Percentiles rank a stretch among this genome's conserved stretches.
Conservation (phyloP, 192 early-diverging fungal species). For the Umbelopsis vinacea region DNA sequence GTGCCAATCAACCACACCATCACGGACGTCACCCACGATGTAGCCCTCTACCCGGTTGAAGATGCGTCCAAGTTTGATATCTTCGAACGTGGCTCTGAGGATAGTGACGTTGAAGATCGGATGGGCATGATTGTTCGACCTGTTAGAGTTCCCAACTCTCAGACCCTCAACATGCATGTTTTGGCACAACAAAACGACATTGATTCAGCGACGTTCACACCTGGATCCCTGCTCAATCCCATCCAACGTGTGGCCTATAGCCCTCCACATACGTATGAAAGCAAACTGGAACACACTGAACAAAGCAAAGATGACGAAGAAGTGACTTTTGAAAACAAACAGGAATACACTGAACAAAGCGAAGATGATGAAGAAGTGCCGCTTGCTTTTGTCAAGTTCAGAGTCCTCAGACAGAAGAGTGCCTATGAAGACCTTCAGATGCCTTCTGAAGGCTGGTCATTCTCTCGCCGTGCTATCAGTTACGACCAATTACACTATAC, state of each 20-base stretch:
- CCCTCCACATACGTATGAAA: too few relatives aligned
- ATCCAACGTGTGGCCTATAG: neutral
- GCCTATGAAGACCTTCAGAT: neutral
- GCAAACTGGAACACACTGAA: neutral
- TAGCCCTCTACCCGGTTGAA: too few relatives aligned
- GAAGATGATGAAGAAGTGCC: conserved; percentile 12
- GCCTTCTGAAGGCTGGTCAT: conserved; percentile 7
- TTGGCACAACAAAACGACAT: neutral
- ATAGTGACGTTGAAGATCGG: neutral
- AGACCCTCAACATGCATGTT: neutral
- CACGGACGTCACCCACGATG: too few relatives aligned
- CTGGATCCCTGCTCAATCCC: neutral
- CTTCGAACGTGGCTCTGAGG: neutral
- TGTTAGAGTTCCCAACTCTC: neutral
- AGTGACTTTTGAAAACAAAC: neutral
- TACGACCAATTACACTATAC: conserved; percentile 9
- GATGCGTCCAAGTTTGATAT: neutral
- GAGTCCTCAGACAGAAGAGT: neutral
- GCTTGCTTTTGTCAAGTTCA: neutral
- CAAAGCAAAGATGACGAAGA: neutral
- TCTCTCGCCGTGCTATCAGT: conserved; percentile 7
- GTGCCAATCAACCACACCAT: neutral
- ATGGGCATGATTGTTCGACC: neutral
- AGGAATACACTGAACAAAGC: neutral
- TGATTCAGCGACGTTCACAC: neutral